phyloP scores from a whole-genome alignment of 2,329 filamentous ascomycete genomes.

The Ceratocystis lukuohia region DNA sequence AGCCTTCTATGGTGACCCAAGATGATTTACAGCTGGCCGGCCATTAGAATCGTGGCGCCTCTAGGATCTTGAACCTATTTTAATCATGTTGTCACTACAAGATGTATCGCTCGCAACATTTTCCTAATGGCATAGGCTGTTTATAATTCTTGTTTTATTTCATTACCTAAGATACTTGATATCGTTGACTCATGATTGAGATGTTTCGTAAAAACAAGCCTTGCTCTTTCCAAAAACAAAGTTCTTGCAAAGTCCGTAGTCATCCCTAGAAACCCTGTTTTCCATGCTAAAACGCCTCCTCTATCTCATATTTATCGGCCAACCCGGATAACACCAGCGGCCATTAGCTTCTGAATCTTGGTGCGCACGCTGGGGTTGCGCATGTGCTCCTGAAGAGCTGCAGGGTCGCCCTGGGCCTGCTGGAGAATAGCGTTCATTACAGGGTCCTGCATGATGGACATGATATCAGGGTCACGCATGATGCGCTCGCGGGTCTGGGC shows the following conservation, averaged over 20 bases:
- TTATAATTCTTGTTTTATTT: background rate
- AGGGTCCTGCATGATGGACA: slow-evolving; percentile 82
- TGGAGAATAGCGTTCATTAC: slow-evolving; percentile 97
- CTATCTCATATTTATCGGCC: slow-evolving; percentile 32
- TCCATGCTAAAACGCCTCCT: background rate
- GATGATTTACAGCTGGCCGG: no score
- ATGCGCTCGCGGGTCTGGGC: slow-evolving; percentile 88
- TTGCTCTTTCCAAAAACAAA: background rate
- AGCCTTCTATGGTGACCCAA: no score
- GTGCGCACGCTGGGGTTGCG: slow-evolving; percentile 71
- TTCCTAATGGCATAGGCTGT: background rate
- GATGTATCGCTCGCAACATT: background rate
- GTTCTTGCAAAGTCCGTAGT: slow-evolving; percentile 1
- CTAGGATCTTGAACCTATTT: no score
- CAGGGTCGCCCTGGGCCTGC: slow-evolving; percentile 87
- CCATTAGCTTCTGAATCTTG: slow-evolving; percentile 91
- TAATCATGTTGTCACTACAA: background rate
- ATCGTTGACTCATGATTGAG: slow-evolving; percentile 11
- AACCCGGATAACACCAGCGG: slow-evolving; percentile 79
- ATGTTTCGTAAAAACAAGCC: background rate
- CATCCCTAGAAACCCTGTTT: background rate
- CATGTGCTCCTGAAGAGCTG: slow-evolving; percentile 93
- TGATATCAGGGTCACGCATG: slow-evolving; percentile 85
- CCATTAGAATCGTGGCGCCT: no score
- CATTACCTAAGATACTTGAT: slow-evolving; percentile 1